phyloP scores from a whole-genome alignment of 495 filamentous ascomycete genomes.

The Penicilliopsis zonata region DNA sequence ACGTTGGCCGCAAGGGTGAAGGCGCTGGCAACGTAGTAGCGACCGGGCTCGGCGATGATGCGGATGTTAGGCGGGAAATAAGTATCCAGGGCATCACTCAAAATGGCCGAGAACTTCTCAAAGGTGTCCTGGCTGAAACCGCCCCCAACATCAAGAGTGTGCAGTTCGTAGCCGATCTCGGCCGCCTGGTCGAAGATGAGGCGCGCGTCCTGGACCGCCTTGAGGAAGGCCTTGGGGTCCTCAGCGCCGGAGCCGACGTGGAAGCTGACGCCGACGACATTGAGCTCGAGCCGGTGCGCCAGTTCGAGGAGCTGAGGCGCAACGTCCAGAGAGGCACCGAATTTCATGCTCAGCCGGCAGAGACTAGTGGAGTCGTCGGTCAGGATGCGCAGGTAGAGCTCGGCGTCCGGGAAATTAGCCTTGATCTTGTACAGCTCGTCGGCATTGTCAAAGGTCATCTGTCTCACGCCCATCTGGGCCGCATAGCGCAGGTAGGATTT shows the following conservation, averaged over 20 bases:
- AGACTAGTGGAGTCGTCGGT: conserved; percentile 93
- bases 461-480: conserved; percentile 69
- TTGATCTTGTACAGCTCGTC: conserved; percentile 98
- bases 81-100: conserved; percentile 68
- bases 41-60: conserved; percentile 91
- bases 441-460: conserved; percentile 98
- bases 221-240: conserved; percentile 76
- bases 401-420: conserved; percentile 73
- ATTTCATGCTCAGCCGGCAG: conserved; percentile 92
- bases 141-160: conserved; percentile 88
- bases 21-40: conserved; percentile 87
- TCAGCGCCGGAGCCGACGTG: conserved; percentile 94
- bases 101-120: conserved; percentile 74
- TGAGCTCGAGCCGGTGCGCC: conserved; percentile 79
- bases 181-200: conserved; percentile 80
- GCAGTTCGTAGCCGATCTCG: conserved; percentile 63
- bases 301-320: conserved; percentile 67
- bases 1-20: conserved; percentile 90
- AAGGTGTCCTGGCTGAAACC: conserved; percentile 85
- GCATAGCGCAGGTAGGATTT: conserved; percentile 93
- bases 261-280: conserved; percentile 94
- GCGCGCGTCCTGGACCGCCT: conserved; percentile 81
- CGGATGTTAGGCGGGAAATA: conserved; percentile 78
- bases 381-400: conserved; percentile 84
- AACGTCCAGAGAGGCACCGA: conserved; percentile 77